Base-by-base conservation (phyloP, 176 grass and related monocot species). In the Typha latifolia region DNA sequence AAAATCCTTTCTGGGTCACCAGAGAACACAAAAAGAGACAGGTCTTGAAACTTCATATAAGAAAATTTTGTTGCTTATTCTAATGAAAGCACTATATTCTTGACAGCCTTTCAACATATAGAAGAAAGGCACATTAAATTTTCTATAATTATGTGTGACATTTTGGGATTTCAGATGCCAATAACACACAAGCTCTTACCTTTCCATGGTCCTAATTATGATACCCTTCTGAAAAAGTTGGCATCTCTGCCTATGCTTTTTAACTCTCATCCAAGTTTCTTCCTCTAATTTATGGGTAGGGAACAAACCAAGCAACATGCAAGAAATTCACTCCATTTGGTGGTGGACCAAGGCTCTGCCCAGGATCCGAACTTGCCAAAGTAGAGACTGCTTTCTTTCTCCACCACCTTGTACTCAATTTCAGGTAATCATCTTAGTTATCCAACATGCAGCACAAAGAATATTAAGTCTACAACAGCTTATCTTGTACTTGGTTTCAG, bases 361-460 rank as follows among this genome's bases (percentile, higher is more conserved):
- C 90, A 64, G 90, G 90, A 78, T 95, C 90, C 47, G 90, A 95
- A 62, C 90, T 95, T 55, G 86, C 90, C 29, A 95, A 90, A 82
- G 74, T 86, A 43, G 90, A 95, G 78, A 76, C 80, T 84, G 90
- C 90, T 81, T 90, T 95, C 80, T 95, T 95, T 64, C 74, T 95
- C 23, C 90, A 95, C 63, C 83, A 90, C 72, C 82, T 95, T 79
- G 86, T 89, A 22, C 86, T 86, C 79, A 95, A 90, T 56, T 95
- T 83, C 72, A 95, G 90, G 90, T 95, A 86, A 72, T 74, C 43
- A 5, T 51, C 49, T 67, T 64, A 55, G 37, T 1, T 43, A 43
- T 43, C 37, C 5, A 1, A 43, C 37, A 43, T 43, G 7, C 37
- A 43, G 1, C 37, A 9, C 2, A 47, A 48, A 51, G 31, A 21